phyloP scores from a whole-genome alignment of 495 filamentous ascomycete genomes.

The Jackrogersella multiformis region DNA sequence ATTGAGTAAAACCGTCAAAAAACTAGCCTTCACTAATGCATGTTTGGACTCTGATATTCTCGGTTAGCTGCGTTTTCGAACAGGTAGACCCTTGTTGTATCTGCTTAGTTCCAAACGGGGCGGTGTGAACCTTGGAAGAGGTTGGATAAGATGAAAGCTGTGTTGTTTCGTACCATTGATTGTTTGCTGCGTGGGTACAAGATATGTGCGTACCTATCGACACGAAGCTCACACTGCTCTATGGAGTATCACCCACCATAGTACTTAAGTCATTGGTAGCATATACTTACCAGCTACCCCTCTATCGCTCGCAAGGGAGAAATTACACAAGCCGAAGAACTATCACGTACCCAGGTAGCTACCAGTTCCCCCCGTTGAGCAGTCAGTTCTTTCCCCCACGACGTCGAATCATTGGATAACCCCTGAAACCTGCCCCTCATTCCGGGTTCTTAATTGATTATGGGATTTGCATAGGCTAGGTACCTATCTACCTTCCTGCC shows the following conservation, averaged over 20 bases:
- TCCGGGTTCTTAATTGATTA: constrained; percentile 31
- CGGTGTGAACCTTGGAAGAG: constrained; percentile 19
- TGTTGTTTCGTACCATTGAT: neutral
- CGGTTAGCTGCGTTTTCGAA: constrained; percentile 8
- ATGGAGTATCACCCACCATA: neutral
- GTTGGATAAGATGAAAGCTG: constrained; percentile 6
- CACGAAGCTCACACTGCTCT: neutral
- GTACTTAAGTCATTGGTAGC: neutral
- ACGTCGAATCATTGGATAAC: constrained; percentile 26
- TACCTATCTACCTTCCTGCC: no score
- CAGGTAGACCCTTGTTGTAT: constrained; percentile 21
- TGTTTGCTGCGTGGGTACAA: neutral
- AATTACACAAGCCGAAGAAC: constrained; percentile 18
- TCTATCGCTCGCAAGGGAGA: constrained; percentile 9
- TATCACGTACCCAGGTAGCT: constrained; percentile 8
- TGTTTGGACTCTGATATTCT: constrained; percentile 21
- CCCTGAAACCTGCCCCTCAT: constrained; percentile 43
- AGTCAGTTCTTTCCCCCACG: constrained; percentile 18
- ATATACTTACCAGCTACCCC: neutral
- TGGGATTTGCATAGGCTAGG: no score
- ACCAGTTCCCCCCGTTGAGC: constrained; percentile 2
- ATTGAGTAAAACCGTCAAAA: neutral
- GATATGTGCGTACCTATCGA: neutral
- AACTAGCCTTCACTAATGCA: constrained; percentile 21
- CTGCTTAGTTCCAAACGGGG: constrained; percentile 16